Base-by-base conservation (phyloP, 805 yeast species). In the Saccharomycopsis javanensis region DNA sequence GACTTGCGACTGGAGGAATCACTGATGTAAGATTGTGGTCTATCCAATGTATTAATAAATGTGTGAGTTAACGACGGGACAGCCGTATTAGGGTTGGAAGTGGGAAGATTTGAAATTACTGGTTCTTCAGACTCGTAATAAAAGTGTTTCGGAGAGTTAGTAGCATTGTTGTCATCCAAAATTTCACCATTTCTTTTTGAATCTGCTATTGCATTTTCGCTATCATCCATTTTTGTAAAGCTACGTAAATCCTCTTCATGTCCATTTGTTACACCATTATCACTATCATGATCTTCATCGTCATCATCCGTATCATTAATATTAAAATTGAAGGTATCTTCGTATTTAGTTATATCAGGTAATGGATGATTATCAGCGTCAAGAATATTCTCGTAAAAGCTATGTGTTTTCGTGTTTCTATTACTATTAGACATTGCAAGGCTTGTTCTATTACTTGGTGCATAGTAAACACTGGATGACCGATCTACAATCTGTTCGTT, bases 331-430 rank as follows among this genome's bases (percentile, higher is more conserved):
- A 42, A 42, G 23, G 48, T 42, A 42, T 42, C 48, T 20, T 42
- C 28, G 25, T 53, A 53, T 42, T 55, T 55, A 30, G 33, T 33
- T 20, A 55, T 52, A 33, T 55, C 56, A 28, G 61, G 61, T 27
- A 58, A 53, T 35, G 61, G 61, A 46, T 55, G 42, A 15, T 28
- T 13, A 28, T 31, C 25, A 15, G 54, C 51, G n/a, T 38, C 51
- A 7, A 52, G 28, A 27, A 45, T n/a, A 23, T 48, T 34, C 27
- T 53, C 56, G 5, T 53, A 48, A 7, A 57, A 50, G 35, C 57
- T 55, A 4, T 57, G 56, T 42, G 60, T 55, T 8, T 55, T 60
- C 10, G 62, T 59, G 30, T 59, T 59, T 51, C 60, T 50, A 8
- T 56, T 54, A 3, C 53, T 50, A 3, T 42, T 20, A 5, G 59